A percentile compares a stretch with the other conserved stretches of the same genome.
Evolutionary conservation across 257 asterid species (phyloP).

Genomic region (Buddleja alternifolia): DNA sequence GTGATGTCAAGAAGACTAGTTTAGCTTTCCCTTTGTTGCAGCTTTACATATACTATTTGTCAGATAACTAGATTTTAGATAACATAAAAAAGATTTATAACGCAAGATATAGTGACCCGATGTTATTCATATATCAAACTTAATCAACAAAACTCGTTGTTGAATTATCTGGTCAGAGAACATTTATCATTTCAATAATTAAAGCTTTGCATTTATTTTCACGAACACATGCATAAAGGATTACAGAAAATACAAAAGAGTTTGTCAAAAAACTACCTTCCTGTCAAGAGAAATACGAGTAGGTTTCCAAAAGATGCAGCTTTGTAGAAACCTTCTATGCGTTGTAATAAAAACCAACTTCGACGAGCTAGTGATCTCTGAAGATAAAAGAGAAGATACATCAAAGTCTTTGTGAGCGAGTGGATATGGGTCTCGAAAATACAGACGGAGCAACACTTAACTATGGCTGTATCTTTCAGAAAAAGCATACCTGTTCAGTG

Average conservation of each 20-base stretch:
- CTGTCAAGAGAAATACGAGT: conserved; percentile 85
- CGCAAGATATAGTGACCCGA: background rate
- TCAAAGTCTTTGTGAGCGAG: too few relatives aligned
- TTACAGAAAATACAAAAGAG: background rate
- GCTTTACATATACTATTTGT: conserved; percentile 14
- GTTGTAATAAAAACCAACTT: conserved; percentile 78
- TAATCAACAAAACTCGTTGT: background rate
- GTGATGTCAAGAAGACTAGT: background rate
- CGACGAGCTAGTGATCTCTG: conserved; percentile 89
- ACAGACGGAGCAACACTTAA: conserved; percentile 3
- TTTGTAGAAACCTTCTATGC: conserved; percentile 83
- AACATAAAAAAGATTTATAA: background rate
- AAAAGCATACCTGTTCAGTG: conserved; percentile 73
- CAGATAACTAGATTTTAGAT: background rate
- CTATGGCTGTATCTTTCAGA: conserved; percentile 14
- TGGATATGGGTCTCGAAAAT: background rate
- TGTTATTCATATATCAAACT: conserved; percentile 2
- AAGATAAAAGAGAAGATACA: background rate
- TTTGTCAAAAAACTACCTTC: conserved; percentile 56
- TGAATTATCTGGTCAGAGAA: background rate
- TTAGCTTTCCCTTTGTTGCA: background rate
- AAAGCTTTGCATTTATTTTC: background rate
- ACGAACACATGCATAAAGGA: background rate
- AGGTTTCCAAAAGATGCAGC: conserved; percentile 93
- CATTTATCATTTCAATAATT: background rate